phyloP scores from a whole-genome alignment of 306 rosid genomes.

The Cucumis cinereus region DNA sequence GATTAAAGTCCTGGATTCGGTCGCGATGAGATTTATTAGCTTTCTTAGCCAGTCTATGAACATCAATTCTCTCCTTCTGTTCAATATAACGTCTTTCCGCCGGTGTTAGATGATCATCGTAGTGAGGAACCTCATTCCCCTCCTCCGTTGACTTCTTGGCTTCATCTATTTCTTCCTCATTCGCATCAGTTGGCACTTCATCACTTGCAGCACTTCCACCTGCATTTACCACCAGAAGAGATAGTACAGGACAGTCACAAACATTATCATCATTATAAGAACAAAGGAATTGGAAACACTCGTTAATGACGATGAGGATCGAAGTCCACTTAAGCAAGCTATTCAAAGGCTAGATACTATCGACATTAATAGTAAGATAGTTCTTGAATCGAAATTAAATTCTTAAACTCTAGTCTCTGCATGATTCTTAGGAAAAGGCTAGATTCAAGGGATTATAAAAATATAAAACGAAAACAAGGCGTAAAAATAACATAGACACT shows the following conservation, averaged over 20 bases:
- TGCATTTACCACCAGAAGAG: slow-evolving; percentile 3
- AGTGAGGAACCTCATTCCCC: slow-evolving; percentile 41
- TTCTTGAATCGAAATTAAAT: neutral
- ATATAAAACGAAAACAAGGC: neutral
- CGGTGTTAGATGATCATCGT: slow-evolving; percentile 70
- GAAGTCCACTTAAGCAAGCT: neutral
- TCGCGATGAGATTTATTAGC: slow-evolving; percentile 90
- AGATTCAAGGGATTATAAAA: neutral
- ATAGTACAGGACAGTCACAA: neutral
- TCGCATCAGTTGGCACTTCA: slow-evolving; percentile 27
- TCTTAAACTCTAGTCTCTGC: neutral
- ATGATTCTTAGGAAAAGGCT: neutral
- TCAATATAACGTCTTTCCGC: slow-evolving; percentile 88
- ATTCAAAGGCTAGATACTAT: neutral
- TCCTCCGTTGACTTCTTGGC: slow-evolving; percentile 26
- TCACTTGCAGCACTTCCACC: slow-evolving; percentile 41
- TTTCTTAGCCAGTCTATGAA: slow-evolving; percentile 64
- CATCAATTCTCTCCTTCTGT: slow-evolving; percentile 79
- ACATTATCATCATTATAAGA: neutral
- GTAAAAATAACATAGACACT: neutral
- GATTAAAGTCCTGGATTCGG: slow-evolving; percentile 90
- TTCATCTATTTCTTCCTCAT: slow-evolving; percentile 43
- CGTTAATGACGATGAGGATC: neutral
- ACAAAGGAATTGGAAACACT: neutral
- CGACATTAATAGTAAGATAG: neutral